Percentiles rank a stretch among this genome's conserved stretches.
These are phyloP conservation scores for Elsinoe necatrix DNA, from an alignment of 2,329 filamentous ascomycete genomes.

Conservation along the genomic window DNA sequence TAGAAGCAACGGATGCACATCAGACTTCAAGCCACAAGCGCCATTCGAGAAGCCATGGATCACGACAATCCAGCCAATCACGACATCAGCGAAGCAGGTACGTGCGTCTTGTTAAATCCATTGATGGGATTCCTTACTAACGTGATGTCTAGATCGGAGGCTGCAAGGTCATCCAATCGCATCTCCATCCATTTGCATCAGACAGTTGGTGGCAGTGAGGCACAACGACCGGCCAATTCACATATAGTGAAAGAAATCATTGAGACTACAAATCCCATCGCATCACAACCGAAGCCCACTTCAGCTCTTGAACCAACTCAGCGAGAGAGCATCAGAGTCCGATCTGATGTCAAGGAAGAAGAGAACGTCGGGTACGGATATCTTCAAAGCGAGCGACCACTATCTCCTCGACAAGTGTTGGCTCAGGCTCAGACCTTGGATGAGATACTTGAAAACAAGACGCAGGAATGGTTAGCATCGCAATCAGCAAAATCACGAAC, in stretches of 20 bases:
- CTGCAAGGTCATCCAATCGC: constrained; percentile 1
- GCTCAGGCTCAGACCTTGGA: constrained; percentile 1
- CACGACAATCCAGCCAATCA: neutral
- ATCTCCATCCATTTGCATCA: constrained; percentile 15
- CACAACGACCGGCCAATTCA: neutral
- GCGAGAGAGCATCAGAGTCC: neutral
- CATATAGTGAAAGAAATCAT: neutral
- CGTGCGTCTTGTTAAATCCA: neutral
- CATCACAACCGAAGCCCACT: neutral
- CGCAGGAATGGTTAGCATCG: constrained; percentile 2
- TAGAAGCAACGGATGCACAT: neutral
- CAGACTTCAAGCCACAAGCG: neutral
- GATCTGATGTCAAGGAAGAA: neutral
- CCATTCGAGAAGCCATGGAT: neutral
- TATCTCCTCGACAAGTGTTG: constrained; percentile 4
- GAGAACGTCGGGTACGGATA: neutral
- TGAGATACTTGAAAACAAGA: constrained; percentile 10
- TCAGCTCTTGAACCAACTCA: neutral
- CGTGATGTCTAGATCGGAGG: neutral
- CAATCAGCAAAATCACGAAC: neutral
- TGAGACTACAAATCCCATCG: neutral
- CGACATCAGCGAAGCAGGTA: constrained; percentile 9
- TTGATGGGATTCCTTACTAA: neutral
- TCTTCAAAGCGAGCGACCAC: neutral
- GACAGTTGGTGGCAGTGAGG: neutral